phyloP scores from a whole-genome alignment of 148 eudicot species.

The Mesembryanthemum crystallinum region DNA sequence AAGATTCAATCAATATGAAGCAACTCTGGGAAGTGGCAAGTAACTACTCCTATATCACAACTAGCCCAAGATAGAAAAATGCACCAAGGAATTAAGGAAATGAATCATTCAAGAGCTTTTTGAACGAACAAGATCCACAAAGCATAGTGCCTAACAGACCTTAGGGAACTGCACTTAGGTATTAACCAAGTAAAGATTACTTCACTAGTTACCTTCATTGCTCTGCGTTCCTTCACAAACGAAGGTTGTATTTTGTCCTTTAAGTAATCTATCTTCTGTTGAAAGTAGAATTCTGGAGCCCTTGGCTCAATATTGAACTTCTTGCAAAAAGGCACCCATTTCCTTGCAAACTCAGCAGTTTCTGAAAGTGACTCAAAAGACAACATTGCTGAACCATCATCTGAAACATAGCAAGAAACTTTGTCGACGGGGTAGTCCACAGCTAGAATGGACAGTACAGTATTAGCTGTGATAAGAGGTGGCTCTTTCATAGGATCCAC shows the following conservation, averaged over 20 bases:
- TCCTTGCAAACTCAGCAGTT: slow-evolving; percentile 93
- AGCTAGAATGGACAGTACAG: slow-evolving; percentile 87
- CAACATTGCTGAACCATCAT: slow-evolving; percentile 98
- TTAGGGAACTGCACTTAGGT: no score
- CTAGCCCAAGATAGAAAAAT: no score
- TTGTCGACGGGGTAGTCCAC: slow-evolving; percentile 98
- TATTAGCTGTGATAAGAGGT: slow-evolving; percentile 92
- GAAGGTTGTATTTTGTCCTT: slow-evolving; percentile 96
- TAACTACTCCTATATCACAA: no score
- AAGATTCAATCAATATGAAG: no score
- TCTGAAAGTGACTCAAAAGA: slow-evolving; percentile 86
- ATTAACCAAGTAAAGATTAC: background rate
- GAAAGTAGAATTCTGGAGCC: slow-evolving; percentile 95
- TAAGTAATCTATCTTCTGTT: slow-evolving; percentile 87
- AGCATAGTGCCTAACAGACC: no score
- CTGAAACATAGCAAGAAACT: slow-evolving; percentile 94
- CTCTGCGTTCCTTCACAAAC: slow-evolving; percentile 92
- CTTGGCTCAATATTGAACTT: slow-evolving; percentile 89
- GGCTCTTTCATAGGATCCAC: slow-evolving; percentile 99
- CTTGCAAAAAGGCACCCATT: slow-evolving; percentile 97
- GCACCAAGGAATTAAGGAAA: background rate
- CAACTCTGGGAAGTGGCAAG: no score
- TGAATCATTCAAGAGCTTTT: background rate
- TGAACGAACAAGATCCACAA: no score
- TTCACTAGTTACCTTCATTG: slow-evolving; percentile 74